Base-by-base conservation (phyloP, 2,329 filamentous ascomycete genomes). In the Seiridium unicorne region DNA sequence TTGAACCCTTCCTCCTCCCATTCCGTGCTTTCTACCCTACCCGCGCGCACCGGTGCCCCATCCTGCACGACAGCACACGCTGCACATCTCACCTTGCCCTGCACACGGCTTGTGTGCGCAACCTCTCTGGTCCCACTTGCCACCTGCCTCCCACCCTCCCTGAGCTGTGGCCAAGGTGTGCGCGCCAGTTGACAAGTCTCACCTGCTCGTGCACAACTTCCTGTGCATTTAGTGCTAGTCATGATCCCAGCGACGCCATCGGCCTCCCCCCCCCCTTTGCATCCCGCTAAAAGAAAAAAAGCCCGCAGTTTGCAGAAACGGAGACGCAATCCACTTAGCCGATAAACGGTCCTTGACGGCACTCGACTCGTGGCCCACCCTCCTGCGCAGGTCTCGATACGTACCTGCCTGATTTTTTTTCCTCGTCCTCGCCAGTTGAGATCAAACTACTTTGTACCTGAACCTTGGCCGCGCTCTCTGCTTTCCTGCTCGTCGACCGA, bases 291-390 rank as follows among this genome's bases (percentile, higher is more conserved):
- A 44, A 58, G 34, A 51, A 34, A 35, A 53, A 53, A 53, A 53
- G 49, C 32, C 49, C 49, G 49, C 40, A 51, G 34, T 18, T 18
- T 36, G 55, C 55, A 58, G 44, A 42, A 44, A 44, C 55, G 44
- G 55, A 58, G 34, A 48, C 53, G 40, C 36, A 31, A 57, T 51
- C 60, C 56, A 61, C 56, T 57, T 55, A 35, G 51, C 55, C 57
- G 57, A 60, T 62, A 59, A 62, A 62, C 60, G 60, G 60, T 62
- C 57, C 60, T 62, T 60, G 57, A 60, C 60, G 58, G 60, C 60
- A 62, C 51, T 61, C 56, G 60, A 53, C 44, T 38, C 51, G 51
- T 55, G 51, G 49, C 49, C 49, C 49, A 53, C 49, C 49, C 31
- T 26, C 7, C 47, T 32, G 47, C 47, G 11, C 11, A 36, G 38